Base-by-base conservation (phyloP, 2,329 filamentous ascomycete species). In the Ramularia endophylla region DNA sequence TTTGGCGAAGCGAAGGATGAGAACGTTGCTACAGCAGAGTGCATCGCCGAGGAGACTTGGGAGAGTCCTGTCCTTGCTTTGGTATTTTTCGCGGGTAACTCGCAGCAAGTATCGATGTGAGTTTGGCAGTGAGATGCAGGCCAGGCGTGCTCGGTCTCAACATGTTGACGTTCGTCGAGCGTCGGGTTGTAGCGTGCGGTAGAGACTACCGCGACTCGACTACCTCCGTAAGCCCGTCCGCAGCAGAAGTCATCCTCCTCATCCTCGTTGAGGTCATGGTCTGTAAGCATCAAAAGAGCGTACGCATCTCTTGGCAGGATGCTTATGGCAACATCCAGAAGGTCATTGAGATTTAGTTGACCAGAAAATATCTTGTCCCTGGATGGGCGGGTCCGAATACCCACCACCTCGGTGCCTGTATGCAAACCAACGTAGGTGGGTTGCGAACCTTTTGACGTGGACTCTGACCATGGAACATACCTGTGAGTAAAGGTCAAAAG, bases 171-270 rank as follows among this genome's bases (percentile, higher is more conserved):
- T 0, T 34, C 29, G 48, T 74, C 67, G 2, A 74, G 54, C 0
- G 19, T 19, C 1, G 81, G 81, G 34, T 78, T 67, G 47, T 85
- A 84, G 18, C 81, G 65, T 8, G 81, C 78, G 0, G 67, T 72
- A 0, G 75, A 79, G 0, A 86, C 75, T 1, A 84, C 72, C 0
- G 73, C 71, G 1, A 85, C 72, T 4, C 81, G 68, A 43, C 74
- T 78, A 0, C 72, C 77, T 0, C 81, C 81, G 55, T 80, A 86
- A 1, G 81, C 80, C 19, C 80, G 64, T 0, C 81, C 81, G 46
- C 80, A 83, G 39, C 74, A 78, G 52, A 84, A 86, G 15, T 78
- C 73, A 44, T 85, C 81, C 0, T 82, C 75, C 0, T 81, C 76
- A 36, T 72, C 71, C 51, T 84, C 79, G 53, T 79, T 83, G 11